Evolutionary conservation across 257 asterid genomes (phyloP), one percentile per base, ranked within the genome.

Genomic region (Solanum appendiculatum): DNA sequence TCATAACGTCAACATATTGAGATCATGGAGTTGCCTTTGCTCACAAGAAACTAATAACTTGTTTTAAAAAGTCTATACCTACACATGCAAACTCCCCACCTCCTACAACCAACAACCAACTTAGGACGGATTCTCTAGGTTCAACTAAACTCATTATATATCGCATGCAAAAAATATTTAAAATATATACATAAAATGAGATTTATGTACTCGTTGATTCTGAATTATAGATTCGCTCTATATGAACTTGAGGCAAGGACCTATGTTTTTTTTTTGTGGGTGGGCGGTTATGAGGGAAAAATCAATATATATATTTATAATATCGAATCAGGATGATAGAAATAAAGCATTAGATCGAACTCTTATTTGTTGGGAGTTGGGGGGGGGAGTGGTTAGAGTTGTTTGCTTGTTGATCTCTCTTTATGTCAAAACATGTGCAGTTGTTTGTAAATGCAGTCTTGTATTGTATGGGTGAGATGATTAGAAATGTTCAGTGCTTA

Each of bases 401-500:
- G 66, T 9, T 77, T 60, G 82, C 23, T 82, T 48, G 84, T 84
- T 39, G 34, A 51, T 85, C 51, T 85, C 40, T 58, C 81, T 92
- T 51, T 84, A 36, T 70, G 84, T 82, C 44, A 88, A 73, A 36
- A 91, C 96, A 93, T 93, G 93, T 95, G 96, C 90, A 90, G 23
- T 91, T 91, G 93, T 90, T 90, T 91, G 92, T 89, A 84, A 89
- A 77, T 91, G 90, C 88, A 86, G 83, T 81, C 63, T 86, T 16
- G 86, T 88, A 87, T 23, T 88, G 86, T 89, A 89, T 94, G 93
- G 96, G 92, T 63, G 93, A 84, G 95, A 92, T 96, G 94, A 94
- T 95, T 93, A 88, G 86, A 82, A 25, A 42, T 92, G 90, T 44
- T 92, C 92, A 88, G 92, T 90, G 93, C 92, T 95, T 92, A 92